Conservation (phyloP, 2,329 filamentous ascomycete genomes). For the Diplocarpon rosae region DNA sequence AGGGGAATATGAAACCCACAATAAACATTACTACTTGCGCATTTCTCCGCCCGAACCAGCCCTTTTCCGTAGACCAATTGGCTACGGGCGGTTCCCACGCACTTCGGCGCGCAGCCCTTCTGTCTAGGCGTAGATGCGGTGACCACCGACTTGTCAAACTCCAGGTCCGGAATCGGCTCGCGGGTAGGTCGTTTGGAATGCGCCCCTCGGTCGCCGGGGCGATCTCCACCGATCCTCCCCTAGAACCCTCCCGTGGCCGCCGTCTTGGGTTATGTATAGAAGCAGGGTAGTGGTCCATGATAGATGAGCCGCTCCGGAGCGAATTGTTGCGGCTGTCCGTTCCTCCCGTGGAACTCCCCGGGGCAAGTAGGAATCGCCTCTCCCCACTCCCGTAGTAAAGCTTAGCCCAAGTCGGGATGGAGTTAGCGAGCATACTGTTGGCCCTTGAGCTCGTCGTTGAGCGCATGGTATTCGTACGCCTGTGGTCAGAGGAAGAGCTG, state of each 20-base stretch:
- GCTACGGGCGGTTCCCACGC: conserved; percentile 66
- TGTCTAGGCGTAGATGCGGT: conserved; percentile 58
- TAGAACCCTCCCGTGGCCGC: conserved; percentile 28
- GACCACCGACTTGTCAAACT: conserved; percentile 61
- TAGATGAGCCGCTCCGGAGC: conserved; percentile 37
- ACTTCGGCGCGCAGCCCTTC: conserved; percentile 44
- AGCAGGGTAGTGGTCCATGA: conserved; percentile 37
- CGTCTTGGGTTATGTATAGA: conserved; percentile 36
- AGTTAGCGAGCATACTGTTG: conserved; percentile 32
- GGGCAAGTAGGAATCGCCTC: conserved; percentile 36
- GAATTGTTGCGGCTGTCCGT: conserved; percentile 37
- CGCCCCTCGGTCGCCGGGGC: conserved; percentile 21
- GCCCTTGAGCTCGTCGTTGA: conserved; percentile 32
- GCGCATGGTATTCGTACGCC: conserved; percentile 25
- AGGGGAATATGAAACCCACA: conserved; percentile 65
- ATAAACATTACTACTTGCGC: conserved; percentile 66
- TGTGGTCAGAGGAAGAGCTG: conserved; percentile 33
- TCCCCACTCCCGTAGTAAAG: conserved; percentile 63
- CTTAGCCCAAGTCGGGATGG: conserved; percentile 38
- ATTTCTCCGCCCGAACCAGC: conserved; percentile 55
- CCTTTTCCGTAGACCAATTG: conserved; percentile 50
- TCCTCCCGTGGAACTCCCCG: conserved; percentile 23
- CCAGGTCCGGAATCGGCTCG: conserved; percentile 30
- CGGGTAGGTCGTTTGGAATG: conserved; percentile 9
- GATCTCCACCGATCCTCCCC: conserved; percentile 34